phyloP scores from a whole-genome alignment of 129 eudicot genomes.

The Pulicaria dysenterica region DNA sequence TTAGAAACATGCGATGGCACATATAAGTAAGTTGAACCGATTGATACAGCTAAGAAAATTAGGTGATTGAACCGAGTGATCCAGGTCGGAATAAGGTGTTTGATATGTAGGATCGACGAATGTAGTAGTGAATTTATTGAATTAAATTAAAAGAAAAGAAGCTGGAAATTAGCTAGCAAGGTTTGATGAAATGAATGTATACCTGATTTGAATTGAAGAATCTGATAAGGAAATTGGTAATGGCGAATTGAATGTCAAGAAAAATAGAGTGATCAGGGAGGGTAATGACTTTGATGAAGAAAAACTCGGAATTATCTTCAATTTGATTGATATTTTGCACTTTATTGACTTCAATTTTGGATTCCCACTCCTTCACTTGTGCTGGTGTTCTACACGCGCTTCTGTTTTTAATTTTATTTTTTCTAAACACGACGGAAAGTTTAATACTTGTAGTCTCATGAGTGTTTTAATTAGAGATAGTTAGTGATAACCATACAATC shows the following conservation, averaged over 20 bases:
- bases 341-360: slow-evolving; percentile 8
- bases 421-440: no score
- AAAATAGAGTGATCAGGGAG: no score
- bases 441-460: no score
- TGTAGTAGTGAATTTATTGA: no score
- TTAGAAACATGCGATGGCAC: neutral
- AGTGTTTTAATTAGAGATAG: no score
- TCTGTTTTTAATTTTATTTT: no score
- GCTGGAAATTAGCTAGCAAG: slow-evolving; percentile 23
- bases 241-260: neutral
- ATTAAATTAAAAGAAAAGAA: no score
- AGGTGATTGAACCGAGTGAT: slow-evolving; percentile 6
- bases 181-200: slow-evolving; percentile 26
- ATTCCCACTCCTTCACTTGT: slow-evolving; percentile 14
- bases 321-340: slow-evolving; percentile 15
- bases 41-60: slow-evolving; percentile 10
- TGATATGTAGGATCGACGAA: slow-evolving; percentile 1
- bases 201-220: slow-evolving; percentile 26
- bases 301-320: neutral
- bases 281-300: no score
- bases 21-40: slow-evolving; percentile 15
- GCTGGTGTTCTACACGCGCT: slow-evolving; percentile 5
- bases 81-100: neutral
- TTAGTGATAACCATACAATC: no score
- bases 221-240: neutral